Evolutionary conservation across 192 early-diverging fungal genomes (phyloP), one percentile per base, ranked within the genome.

Genomic region (Coemansia umbellata): DNA sequence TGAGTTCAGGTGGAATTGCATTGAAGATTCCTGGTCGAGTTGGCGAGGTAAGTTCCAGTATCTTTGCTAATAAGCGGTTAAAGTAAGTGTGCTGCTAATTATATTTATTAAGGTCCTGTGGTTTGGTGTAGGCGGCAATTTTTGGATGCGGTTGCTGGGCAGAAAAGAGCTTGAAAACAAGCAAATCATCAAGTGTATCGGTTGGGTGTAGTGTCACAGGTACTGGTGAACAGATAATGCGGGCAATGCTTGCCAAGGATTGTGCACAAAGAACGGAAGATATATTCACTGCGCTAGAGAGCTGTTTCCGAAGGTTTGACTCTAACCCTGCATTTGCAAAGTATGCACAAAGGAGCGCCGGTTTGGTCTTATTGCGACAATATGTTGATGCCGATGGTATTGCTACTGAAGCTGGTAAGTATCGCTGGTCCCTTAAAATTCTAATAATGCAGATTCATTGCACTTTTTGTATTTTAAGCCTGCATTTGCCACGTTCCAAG

Each of bases 191-290:
- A 39, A 53, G n/a, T 73, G 69, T 2, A 50, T 81, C 18, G 15
- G 11, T 18, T 1, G 91, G 81, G 9, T 88, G 86, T 54, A 90
- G 85, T 24, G 73, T 80, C 2, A 80, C 82, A 15, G 81, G 81
- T 4, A 91, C 87, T 0, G 92, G 92, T 14, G 92, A 95, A 63
- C 91, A 93, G 49, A 88, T 95, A 14, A 85, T 87, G 72, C 82
- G 79, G n/a, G 86, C 83, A 0, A 41, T 84, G 36, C 58, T 95
- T 17, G 88, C 89, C 0, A 68, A 66, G 11, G 78, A 80, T 22
- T 83, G 82, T 31, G 78, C 82, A 17, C 70, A 78, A 3, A 41
- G 45, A 4, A 21, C 63, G 8, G 39, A 47, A 0, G 58, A 56
- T 28, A 49, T 67, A 18, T 65, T 67, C 37, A 47, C 53, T 0